Conservation (phyloP, 331 rosid genomes). For the Quercus lobata region DNA sequence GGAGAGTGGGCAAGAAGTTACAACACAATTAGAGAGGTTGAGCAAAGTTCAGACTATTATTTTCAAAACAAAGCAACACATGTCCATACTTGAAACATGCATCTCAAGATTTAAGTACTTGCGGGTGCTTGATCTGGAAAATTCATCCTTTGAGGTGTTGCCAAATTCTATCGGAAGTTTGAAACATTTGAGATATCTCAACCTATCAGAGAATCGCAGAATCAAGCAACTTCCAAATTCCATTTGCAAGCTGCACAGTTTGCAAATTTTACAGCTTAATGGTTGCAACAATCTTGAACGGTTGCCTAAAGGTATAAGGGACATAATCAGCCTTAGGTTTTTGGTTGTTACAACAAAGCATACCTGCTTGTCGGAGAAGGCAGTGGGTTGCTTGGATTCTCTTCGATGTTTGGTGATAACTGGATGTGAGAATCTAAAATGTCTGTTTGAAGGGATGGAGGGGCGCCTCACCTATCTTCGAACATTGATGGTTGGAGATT, state of each 20-base stretch:
- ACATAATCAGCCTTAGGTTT: slow-evolving; percentile 1
- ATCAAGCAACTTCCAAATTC: slow-evolving; percentile 18
- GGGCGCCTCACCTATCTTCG: too few relatives aligned
- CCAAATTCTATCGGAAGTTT: slow-evolving; percentile 13
- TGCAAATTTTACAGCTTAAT: slow-evolving; percentile 13
- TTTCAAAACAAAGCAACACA: background rate
- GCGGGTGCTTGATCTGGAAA: slow-evolving; percentile 11
- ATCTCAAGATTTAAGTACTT: background rate
- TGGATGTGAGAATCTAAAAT: too few relatives aligned
- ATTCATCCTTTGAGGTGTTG: slow-evolving; percentile 1
- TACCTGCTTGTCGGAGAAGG: too few relatives aligned
- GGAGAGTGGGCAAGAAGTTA: background rate
- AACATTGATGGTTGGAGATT: too few relatives aligned
- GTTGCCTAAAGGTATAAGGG: slow-evolving; percentile 19
- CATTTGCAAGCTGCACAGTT: slow-evolving; percentile 15
- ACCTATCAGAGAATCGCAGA: background rate
- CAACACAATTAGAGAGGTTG: background rate
- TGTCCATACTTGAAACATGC: background rate
- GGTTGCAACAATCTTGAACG: slow-evolving; percentile 1
- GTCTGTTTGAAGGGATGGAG: too few relatives aligned
- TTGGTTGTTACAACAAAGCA: slow-evolving; percentile 9
- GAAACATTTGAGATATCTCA: slow-evolving; percentile 23
- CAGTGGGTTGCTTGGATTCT: too few relatives aligned
- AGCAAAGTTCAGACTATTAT: background rate
- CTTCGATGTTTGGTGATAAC: rapidly evolving